These are phyloP conservation scores for Jamesozyma lodderae DNA, from an alignment of 805 yeast genomes.

Conservation along the genomic window DNA sequence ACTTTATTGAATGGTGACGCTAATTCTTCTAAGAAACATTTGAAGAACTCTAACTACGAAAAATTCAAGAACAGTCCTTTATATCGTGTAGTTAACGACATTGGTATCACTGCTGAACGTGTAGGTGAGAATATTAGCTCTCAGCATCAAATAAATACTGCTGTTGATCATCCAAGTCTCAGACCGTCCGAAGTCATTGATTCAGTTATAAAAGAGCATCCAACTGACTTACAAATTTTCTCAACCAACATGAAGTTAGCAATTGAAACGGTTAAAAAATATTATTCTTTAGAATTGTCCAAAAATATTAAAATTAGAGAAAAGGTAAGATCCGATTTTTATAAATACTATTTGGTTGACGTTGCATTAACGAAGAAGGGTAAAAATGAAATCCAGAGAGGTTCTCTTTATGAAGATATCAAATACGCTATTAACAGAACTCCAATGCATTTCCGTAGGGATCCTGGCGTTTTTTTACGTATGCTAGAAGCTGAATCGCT, in stretches of 20 bases:
- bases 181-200: slow-evolving; percentile 55
- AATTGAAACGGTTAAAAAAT: slow-evolving; percentile 60
- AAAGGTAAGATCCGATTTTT: slow-evolving; percentile 54
- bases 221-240: slow-evolving; percentile 32
- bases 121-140: slow-evolving; percentile 75
- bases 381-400: slow-evolving; percentile 62
- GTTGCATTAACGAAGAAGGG: slow-evolving; percentile 81
- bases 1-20: slow-evolving; percentile 21
- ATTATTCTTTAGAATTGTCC: slow-evolving; percentile 69
- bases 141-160: slow-evolving; percentile 56
- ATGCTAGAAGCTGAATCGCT: slow-evolving; percentile 86
- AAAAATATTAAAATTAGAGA: slow-evolving; percentile 75
- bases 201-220: slow-evolving; percentile 28
- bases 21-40: slow-evolving; percentile 40
- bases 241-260: slow-evolving; percentile 50
- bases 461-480: slow-evolving; percentile 76
- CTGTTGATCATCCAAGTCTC: slow-evolving; percentile 52
- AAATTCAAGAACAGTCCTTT: slow-evolving; percentile 57
- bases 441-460: slow-evolving; percentile 58
- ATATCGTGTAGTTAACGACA: slow-evolving; percentile 54
- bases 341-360: slow-evolving; percentile 56
- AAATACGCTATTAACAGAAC: slow-evolving; percentile 82
- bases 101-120: slow-evolving; percentile 71
- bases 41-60: slow-evolving; percentile 55
- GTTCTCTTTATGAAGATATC: slow-evolving; percentile 77